Evolutionary conservation across 768 basidiomycete species (phyloP), one percentile per base, ranked within the genome.

Genomic region (Amyloporia xantha): DNA sequence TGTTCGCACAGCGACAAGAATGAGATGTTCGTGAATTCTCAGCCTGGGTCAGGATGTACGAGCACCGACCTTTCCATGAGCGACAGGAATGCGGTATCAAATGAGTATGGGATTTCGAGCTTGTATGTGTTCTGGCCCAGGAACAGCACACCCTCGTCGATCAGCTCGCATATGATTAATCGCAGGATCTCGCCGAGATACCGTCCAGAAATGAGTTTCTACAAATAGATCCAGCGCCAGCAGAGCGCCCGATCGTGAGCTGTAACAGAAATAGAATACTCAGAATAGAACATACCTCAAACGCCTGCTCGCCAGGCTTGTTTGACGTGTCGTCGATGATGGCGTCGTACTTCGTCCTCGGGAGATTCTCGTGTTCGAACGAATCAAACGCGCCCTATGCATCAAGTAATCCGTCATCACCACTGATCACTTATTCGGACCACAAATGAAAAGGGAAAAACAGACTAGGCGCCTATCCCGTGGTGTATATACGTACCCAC

Each of bases 81-180:
- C 36, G 91, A 94, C 53, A 99, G 71, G 74, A 97, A 97, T 1
- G 95, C 94, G 2, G 96, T 99, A 66, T 99, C 95, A 59, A 99
- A 84, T 24, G 79, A 84, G 64, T 93, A 93, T 17, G 92, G 81
- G 55, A 79, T 89, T 68, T 98, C 94, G 33, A 99, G 80, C 73
- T 98, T 97, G 79, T 97, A 97, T 1, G 95, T 96, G 66, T 95
- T 91, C 68, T 99, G 95, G 21, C 96, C 94, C 25, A 96, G 78
- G 82, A 99, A 99, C 46, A 99, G 79, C 17, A 94, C 88, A 67
- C 95, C 96, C 56, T 93, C 87, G 62, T 96, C 94, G 62, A 96
- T 92, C 42, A 99, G 82, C 66, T 99, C 95, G 62, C 85, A 89
- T 51, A 99, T 78, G 56, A 97, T 85, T 24, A 98, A 74, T n/a